Conservation (phyloP, 2,329 filamentous ascomycete species). For the Leptographium galeiforme region DNA sequence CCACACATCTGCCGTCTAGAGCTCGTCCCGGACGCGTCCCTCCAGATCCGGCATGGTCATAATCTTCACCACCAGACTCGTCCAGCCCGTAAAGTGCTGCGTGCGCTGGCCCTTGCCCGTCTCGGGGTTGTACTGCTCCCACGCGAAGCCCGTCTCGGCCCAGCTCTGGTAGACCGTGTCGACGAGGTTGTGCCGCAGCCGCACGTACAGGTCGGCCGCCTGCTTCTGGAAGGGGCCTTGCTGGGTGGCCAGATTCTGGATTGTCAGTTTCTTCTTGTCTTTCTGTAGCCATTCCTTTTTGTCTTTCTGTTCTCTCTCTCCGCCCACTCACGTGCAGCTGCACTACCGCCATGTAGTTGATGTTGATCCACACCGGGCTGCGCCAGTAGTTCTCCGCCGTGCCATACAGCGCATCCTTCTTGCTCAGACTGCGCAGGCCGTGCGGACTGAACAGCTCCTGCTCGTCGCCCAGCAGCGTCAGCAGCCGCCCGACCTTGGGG, state of each 20-base stretch:
- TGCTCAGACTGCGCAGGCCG: constrained; percentile 82
- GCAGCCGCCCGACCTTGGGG: constrained; percentile 56
- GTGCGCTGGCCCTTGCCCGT: constrained; percentile 88
- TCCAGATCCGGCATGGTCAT: constrained; percentile 78
- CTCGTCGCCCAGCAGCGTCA: constrained; percentile 68
- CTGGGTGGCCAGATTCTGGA: constrained; percentile 48
- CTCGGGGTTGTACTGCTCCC: constrained; percentile 96
- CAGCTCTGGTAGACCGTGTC: constrained; percentile 80
- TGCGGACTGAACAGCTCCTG: constrained; percentile 81
- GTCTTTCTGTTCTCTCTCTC: neutral
- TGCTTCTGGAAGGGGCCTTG: constrained; percentile 54
- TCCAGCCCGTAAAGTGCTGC: constrained; percentile 98
- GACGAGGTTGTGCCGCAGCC: constrained; percentile 71
- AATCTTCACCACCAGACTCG: constrained; percentile 93
- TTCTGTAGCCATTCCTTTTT: neutral
- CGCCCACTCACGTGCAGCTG: constrained; percentile 55
- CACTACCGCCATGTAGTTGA: constrained; percentile 79
- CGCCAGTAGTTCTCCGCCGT: constrained; percentile 97
- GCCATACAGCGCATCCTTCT: constrained; percentile 68
- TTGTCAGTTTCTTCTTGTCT: neutral
- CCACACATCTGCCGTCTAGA: constrained; percentile 18
- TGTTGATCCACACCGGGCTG: constrained; percentile 87
- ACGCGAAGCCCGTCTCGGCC: constrained; percentile 87
- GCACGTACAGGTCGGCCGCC: constrained; percentile 61
- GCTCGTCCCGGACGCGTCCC: constrained; percentile 29